Conservation (phyloP, 2,329 filamentous ascomycete genomes). For the Penicillium sp. region DNA sequence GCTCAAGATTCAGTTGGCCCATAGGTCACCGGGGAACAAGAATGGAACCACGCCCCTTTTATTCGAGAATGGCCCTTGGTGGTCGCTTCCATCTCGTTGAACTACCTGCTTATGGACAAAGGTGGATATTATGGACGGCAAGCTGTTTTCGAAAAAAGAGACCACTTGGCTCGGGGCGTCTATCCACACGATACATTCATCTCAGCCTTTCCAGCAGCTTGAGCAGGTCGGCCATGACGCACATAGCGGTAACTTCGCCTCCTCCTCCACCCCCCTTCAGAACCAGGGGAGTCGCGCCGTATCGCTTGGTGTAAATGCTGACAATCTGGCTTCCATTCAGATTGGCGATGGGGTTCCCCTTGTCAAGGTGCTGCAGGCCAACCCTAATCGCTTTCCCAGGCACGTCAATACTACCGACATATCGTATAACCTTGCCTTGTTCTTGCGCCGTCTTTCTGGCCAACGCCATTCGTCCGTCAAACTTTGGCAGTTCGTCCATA, state of each 20-base stretch:
- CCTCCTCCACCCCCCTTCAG: conserved; percentile 93
- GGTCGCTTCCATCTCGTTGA: too few species aligned
- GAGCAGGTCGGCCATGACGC: conserved; percentile 87
- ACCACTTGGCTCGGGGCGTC: too few species aligned
- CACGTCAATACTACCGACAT: conserved; percentile 90
- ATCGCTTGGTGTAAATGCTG: conserved; percentile 95
- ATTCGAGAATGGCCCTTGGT: too few species aligned
- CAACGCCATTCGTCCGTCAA: conserved; percentile 85
- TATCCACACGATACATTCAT: too few species aligned
- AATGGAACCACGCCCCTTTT: too few species aligned
- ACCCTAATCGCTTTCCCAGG: conserved; percentile 80
- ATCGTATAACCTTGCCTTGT: conserved; percentile 87
- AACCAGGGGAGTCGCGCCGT: conserved; percentile 85
- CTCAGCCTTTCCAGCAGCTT: conserved; percentile 78
- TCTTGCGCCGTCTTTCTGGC: conserved; percentile 77
- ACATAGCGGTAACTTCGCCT: conserved; percentile 96
- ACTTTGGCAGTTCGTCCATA: conserved; percentile 72
- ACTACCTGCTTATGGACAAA: too few species aligned
- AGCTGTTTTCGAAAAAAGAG: too few species aligned
- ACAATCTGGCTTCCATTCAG: conserved; percentile 99
- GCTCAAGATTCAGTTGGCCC: too few species aligned
- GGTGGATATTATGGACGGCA: too few species aligned
- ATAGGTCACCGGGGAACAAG: too few species aligned
- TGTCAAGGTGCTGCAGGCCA: conserved; percentile 83
- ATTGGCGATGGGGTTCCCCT: conserved; percentile 84